These are phyloP conservation scores for Voacanga thouarsii DNA, from an alignment of 257 asterid genomes.

Conservation along the genomic window DNA sequence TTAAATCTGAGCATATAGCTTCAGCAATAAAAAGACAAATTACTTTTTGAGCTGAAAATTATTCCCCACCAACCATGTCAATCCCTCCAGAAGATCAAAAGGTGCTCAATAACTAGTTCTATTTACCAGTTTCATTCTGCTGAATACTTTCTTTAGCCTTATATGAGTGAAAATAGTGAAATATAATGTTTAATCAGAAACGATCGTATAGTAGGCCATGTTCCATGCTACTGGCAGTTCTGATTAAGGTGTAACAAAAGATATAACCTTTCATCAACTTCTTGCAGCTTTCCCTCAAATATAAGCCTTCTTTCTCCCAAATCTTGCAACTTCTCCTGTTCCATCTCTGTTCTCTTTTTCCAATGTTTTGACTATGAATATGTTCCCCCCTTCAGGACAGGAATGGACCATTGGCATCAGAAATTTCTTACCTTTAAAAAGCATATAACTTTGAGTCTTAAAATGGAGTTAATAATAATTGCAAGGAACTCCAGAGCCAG, in stretches of 20 bases:
- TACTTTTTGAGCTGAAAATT: no score
- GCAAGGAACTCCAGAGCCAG: no score
- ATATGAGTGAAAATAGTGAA: not conserved
- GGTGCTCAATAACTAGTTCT: not conserved
- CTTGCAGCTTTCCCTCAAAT: not conserved
- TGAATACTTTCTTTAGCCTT: not conserved
- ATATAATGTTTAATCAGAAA: not conserved
- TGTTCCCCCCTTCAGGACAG: no score
- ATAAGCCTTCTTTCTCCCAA: not conserved
- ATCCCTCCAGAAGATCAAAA: not conserved
- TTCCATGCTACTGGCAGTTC: not conserved
- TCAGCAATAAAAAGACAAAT: not conserved
- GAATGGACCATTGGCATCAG: no score
- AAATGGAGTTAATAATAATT: no score
- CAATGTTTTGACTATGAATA: not conserved
- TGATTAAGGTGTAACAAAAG: not conserved
- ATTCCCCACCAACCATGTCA: not conserved
- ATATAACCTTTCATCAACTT: not conserved
- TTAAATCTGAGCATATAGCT: not conserved
- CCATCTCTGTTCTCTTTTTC: not conserved
- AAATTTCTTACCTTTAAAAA: no score
- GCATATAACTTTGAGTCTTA: not conserved
- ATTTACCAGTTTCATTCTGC: not conserved
- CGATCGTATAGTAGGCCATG: not conserved
- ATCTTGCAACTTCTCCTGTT: not conserved